These are phyloP conservation scores for Mycena vitilis DNA, from an alignment of 768 basidiomycete genomes.

Conservation along the genomic window DNA sequence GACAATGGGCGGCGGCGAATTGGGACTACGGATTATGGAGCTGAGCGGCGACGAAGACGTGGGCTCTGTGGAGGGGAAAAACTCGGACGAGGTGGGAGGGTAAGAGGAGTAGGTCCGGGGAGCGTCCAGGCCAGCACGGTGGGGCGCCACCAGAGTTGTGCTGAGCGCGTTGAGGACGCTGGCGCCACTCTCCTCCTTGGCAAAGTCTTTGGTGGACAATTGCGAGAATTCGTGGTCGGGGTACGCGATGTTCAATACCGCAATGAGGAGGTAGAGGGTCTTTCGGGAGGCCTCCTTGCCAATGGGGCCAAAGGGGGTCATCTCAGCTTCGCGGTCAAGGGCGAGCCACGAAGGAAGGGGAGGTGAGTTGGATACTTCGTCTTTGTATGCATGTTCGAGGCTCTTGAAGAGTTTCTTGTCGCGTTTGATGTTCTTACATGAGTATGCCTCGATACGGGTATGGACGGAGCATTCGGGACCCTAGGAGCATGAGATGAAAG, in stretches of 20 bases:
- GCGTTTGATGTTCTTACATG: constrained; percentile 96
- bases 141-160: constrained; percentile 82
- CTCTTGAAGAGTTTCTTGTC: constrained; percentile 97
- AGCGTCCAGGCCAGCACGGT: constrained; percentile 71
- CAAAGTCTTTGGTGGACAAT: constrained; percentile 91
- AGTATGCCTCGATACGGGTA: constrained; percentile 96
- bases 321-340: constrained; percentile 75
- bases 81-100: constrained; percentile 76
- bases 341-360: constrained; percentile 86
- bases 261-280: constrained; percentile 95
- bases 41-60: constrained; percentile 78
- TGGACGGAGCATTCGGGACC: constrained; percentile 90
- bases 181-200: constrained; percentile 83
- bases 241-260: constrained; percentile 96
- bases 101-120: constrained; percentile 90
- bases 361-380: constrained; percentile 84
- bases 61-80: constrained; percentile 81
- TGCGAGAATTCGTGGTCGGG: constrained; percentile 98
- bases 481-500: constrained; percentile 53
- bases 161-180: constrained; percentile 87
- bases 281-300: constrained; percentile 87
- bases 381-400: constrained; percentile 88
- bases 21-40: constrained; percentile 69
- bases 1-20: constrained; percentile 77
- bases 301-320: constrained; percentile 92